These are phyloP conservation scores for Xylaria sp. DNA, from an alignment of 2,329 filamentous ascomycete genomes.

Conservation along the genomic window DNA sequence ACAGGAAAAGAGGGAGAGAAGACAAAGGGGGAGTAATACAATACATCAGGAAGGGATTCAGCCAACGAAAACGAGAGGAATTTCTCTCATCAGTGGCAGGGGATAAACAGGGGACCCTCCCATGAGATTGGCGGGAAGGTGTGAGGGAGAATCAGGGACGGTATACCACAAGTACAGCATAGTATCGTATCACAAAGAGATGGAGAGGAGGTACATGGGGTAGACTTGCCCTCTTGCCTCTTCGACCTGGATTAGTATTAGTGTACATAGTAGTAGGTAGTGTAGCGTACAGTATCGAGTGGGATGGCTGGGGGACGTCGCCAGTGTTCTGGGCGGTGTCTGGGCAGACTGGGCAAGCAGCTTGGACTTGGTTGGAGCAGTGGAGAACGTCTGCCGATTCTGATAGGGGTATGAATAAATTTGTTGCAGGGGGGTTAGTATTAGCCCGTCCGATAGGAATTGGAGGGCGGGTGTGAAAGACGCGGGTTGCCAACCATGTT, in stretches of 20 bases:
- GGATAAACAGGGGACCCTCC: constrained; percentile 35
- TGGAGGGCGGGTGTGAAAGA: constrained; percentile 11
- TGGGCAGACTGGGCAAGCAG: constrained; percentile 25
- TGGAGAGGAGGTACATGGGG: constrained; percentile 11
- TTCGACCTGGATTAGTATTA: constrained; percentile 3
- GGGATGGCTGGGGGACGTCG: constrained; percentile 12
- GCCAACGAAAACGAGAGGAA: constrained; percentile 39
- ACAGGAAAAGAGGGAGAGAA: constrained; percentile 16
- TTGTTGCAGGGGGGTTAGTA: constrained; percentile 31
- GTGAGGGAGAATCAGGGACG: constrained; percentile 13
- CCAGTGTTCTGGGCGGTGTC: constrained; percentile 14
- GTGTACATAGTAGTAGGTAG: constrained; percentile 3
- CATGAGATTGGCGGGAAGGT: constrained; percentile 36
- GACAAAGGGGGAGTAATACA: constrained; percentile 34
- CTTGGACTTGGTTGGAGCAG: constrained; percentile 35
- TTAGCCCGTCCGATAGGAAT: constrained; percentile 32
- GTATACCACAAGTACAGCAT: constrained; percentile 1
- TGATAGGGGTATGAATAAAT: constrained; percentile 39
- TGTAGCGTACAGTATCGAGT: background rate
- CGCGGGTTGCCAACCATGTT: constrained; percentile 26
- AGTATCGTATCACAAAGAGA: constrained; percentile 6
- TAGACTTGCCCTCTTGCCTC: constrained; percentile 5
- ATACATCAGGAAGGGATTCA: constrained; percentile 34
- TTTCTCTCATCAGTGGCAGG: constrained; percentile 40
- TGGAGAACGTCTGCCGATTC: constrained; percentile 28